Evolutionary conservation across 768 basidiomycete genomes (phyloP).

Genomic region (Hortiboletus campestris): DNA sequence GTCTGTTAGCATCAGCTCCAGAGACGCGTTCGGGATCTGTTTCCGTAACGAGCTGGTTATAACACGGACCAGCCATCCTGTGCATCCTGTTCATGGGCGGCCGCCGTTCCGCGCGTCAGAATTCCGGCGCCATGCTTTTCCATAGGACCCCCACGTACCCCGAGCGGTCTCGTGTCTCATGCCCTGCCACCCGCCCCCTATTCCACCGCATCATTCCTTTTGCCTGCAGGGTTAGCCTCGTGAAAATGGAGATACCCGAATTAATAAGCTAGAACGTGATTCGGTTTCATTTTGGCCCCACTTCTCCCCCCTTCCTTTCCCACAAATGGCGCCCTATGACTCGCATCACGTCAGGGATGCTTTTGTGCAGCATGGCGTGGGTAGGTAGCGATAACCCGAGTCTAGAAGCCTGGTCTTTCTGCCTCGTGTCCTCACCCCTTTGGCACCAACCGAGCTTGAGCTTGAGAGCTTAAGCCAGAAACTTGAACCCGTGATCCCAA

Average conservation of each 20-base stretch:
- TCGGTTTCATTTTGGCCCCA: neutral
- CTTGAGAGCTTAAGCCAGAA: neutral
- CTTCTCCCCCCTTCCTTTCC: neutral
- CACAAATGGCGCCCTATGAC: neutral
- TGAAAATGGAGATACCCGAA: constrained; percentile 23
- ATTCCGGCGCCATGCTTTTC: constrained; percentile 2
- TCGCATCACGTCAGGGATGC: neutral
- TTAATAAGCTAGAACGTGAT: constrained; percentile 18
- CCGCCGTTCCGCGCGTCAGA: constrained; percentile 17
- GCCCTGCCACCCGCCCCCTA: constrained; percentile 12
- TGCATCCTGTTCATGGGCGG: constrained; percentile 8
- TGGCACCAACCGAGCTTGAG: neutral
- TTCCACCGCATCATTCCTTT: constrained; percentile 9
- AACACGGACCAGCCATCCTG: constrained; percentile 17
- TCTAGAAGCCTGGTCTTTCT: neutral
- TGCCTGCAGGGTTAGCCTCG: constrained; percentile 9
- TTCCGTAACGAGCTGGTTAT: neutral
- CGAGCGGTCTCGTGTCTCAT: constrained; percentile 1
- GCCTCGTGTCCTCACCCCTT: neutral
- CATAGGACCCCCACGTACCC: constrained; percentile 1
- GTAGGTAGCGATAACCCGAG: neutral
- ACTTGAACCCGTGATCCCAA: neutral
- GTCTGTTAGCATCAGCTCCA: constrained; percentile 1
- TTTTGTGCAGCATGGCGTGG: neutral
- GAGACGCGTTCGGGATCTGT: constrained; percentile 2